A percentile compares a stretch with the other conserved stretches of the same genome.
Conservation (phyloP, 345 rosid species). For the Turnera subulata region DNA sequence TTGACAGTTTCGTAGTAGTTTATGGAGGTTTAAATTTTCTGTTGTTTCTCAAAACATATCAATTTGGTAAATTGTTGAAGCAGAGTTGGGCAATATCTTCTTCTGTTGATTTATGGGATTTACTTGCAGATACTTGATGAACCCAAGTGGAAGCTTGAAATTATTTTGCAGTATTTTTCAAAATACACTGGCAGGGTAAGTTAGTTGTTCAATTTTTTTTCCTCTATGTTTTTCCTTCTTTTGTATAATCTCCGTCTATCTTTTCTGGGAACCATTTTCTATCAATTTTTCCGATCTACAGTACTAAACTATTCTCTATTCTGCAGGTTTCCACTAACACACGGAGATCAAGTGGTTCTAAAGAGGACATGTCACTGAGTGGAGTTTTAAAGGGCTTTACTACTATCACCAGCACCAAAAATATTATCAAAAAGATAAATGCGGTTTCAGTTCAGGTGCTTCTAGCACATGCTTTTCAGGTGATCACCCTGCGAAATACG, state of each 20-base stretch:
- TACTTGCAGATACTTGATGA: conserved; percentile 55
- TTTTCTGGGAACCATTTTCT: neutral
- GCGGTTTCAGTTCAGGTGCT: conserved; percentile 60
- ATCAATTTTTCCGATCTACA: neutral
- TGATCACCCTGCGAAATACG: conserved; percentile 27
- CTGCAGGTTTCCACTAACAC: conserved; percentile 66
- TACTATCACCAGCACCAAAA: conserved; percentile 34
- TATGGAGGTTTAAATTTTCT: too few relatives aligned
- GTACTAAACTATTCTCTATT: conserved; percentile 2
- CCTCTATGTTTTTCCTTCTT: too few relatives aligned
- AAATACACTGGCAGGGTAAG: conserved; percentile 66
- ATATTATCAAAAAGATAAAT: conserved; percentile 52
- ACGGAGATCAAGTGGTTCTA: conserved; percentile 43
- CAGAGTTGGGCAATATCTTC: neutral
- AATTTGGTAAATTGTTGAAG: neutral
- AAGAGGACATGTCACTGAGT: conserved; percentile 37
- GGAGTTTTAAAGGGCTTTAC: conserved; percentile 59
- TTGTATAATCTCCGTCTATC: neutral
- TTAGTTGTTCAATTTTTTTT: too few relatives aligned
- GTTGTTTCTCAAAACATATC: too few relatives aligned
- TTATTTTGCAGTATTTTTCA: conserved; percentile 54
- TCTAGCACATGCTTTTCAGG: conserved; percentile 75
- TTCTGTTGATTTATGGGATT: neutral
- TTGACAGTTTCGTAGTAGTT: too few relatives aligned
- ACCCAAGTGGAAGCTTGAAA: conserved; percentile 81